These are phyloP conservation scores for Coemansia sp. DNA, from an alignment of 192 early-diverging fungal genomes.

Conservation along the genomic window DNA sequence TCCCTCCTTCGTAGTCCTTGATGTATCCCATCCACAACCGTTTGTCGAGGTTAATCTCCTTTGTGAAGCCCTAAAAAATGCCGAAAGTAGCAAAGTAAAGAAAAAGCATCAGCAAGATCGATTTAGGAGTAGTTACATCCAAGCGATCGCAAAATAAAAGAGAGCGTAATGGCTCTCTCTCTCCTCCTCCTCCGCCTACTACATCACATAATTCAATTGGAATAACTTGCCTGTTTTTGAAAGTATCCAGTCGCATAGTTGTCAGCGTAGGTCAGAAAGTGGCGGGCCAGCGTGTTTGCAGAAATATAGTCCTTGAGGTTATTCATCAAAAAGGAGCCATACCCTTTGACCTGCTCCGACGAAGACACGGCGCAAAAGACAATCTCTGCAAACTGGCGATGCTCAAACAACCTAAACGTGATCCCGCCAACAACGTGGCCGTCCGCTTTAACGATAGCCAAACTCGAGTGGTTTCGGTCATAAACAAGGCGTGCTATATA, in stretches of 20 bases:
- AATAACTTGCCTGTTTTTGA: conserved; percentile 76
- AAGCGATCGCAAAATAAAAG: no score
- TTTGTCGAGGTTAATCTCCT: conserved; percentile 93
- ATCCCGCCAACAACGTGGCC: conserved; percentile 90
- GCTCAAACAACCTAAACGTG: conserved; percentile 88
- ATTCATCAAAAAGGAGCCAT: conserved; percentile 95
- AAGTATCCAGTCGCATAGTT: conserved; percentile 99
- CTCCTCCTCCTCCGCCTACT: no score
- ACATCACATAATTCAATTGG: background rate
- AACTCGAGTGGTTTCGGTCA: conserved; percentile 87
- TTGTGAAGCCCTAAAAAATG: conserved; percentile 81
- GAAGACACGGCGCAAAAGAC: conserved; percentile 96
- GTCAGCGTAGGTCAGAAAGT: conserved; percentile 98
- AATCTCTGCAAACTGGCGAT: conserved; percentile 94
- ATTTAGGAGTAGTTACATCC: no score
- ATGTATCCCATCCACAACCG: conserved; percentile 97
- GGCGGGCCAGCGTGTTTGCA: conserved; percentile 67
- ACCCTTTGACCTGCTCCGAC: conserved; percentile 93
- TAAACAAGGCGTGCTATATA: conserved; percentile 97
- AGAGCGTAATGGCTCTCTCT: no score
- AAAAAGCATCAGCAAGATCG: background rate
- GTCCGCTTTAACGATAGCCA: conserved; percentile 68
- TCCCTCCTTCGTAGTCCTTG: conserved; percentile 99
- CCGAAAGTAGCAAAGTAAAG: background rate
- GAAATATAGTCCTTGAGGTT: conserved; percentile 94